Evolutionary conservation across 1,284 basidiomycete genomes (phyloP).

Genomic region (Pholiota adiposa): DNA sequence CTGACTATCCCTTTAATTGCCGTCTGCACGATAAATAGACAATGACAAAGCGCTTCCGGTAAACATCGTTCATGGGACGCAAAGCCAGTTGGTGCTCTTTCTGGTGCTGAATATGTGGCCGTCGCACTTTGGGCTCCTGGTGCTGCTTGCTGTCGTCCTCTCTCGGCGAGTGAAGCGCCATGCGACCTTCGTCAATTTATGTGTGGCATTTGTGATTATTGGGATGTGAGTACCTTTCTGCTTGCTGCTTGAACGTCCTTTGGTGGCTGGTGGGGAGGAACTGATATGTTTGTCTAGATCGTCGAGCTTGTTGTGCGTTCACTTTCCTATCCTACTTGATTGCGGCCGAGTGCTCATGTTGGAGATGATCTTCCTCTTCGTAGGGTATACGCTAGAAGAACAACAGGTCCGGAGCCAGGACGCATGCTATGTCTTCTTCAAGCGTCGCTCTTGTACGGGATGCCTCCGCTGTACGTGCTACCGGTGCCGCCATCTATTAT

Average conservation of each 20-base stretch:
- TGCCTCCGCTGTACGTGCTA: conserved; percentile 47
- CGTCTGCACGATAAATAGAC: no score
- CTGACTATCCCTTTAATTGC: not conserved
- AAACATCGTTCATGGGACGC: conserved; percentile 47
- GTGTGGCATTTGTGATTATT: conserved; percentile 46
- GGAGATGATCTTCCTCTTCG: conserved; percentile 2
- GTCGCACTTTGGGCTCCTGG: conserved; percentile 49
- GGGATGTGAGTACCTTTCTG: conserved; percentile 38
- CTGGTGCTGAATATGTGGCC: conserved; percentile 54
- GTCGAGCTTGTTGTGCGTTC: conserved; percentile 17
- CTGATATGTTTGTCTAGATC: conserved; percentile 4
- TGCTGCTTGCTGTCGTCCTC: conserved; percentile 44
- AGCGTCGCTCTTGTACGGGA: conserved; percentile 50
- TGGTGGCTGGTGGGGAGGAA: no score
- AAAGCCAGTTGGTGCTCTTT: conserved; percentile 42
- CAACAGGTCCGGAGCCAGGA: conserved; percentile 47
- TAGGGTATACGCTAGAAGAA: conserved; percentile 45
- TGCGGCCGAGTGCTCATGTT: not conserved
- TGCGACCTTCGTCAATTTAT: conserved; percentile 51
- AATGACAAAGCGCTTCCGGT: conserved; percentile 19
- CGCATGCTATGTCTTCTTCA: conserved; percentile 48
- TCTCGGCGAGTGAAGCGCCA: conserved; percentile 48
- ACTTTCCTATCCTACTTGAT: not conserved
- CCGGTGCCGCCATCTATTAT: not conserved
- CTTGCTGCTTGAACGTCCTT: not conserved